Evolutionary conservation across 495 filamentous ascomycete species (phyloP).

Genomic region (Aspergillus homomorphus): DNA sequence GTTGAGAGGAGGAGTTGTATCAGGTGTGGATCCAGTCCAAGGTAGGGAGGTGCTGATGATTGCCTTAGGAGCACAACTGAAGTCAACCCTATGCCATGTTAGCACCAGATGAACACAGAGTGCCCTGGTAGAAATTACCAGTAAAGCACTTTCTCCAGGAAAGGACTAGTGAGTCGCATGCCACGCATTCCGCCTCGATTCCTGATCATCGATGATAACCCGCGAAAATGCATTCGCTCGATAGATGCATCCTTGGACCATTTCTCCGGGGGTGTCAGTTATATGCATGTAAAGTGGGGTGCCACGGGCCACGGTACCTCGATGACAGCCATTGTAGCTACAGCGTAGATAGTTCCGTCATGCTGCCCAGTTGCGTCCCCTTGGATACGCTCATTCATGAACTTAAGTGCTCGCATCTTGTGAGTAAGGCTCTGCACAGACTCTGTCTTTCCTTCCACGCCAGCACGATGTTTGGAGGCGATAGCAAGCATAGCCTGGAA

Average conservation of each 20-base stretch:
- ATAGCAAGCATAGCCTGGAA: constrained; percentile 34
- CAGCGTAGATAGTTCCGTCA: constrained; percentile 29
- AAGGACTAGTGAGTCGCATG: constrained; percentile 21
- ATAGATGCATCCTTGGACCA: constrained; percentile 31
- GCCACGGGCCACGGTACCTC: constrained; percentile 19
- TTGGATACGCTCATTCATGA: constrained; percentile 31
- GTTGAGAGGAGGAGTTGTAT: constrained; percentile 18
- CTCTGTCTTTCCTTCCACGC: constrained; percentile 26
- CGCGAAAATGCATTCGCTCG: constrained; percentile 29
- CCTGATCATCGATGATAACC: constrained; percentile 27
- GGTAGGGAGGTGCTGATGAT: constrained; percentile 26
- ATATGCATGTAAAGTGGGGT: background rate
- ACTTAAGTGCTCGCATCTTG: constrained; percentile 26
- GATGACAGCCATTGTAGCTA: constrained; percentile 34
- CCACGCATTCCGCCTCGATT: constrained; percentile 28
- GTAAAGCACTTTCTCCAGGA: constrained; percentile 28
- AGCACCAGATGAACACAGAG: background rate
- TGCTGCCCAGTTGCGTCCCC: constrained; percentile 18
- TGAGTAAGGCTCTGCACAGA: constrained; percentile 31
- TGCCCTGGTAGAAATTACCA: constrained; percentile 17
- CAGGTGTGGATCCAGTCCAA: constrained; percentile 23
- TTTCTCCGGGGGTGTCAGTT: constrained; percentile 23
- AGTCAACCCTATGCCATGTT: constrained; percentile 25
- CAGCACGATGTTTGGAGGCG: constrained; percentile 29
- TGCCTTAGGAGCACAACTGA: constrained; percentile 28